Conservation (phyloP, 352 stramenopile genomes). For the Pythium oligandrum region DNA sequence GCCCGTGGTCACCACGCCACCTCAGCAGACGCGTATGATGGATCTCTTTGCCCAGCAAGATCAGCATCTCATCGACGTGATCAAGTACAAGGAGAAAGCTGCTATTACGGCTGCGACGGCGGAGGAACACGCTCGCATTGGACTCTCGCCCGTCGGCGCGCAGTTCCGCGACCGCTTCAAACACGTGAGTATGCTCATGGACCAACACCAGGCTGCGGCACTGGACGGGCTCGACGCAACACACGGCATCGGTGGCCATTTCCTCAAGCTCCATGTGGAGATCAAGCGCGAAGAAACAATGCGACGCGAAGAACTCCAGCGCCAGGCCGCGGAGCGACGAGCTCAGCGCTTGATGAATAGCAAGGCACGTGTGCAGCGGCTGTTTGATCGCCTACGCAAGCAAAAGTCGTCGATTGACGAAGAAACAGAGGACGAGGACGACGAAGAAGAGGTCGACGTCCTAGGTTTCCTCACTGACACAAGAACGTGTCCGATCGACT, state of each 20-base stretch:
- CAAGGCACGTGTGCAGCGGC: not conserved
- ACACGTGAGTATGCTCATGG: slow-evolving; percentile 39
- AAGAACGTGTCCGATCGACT: slow-evolving; percentile 25
- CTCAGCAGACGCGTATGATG: slow-evolving; percentile 22
- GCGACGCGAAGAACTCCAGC: slow-evolving; percentile 6
- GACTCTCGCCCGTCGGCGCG: slow-evolving; percentile 38
- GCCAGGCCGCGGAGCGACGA: not conserved
- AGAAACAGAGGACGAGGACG: slow-evolving; percentile 15
- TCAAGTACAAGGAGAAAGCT: slow-evolving; percentile 64
- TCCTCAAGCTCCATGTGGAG: slow-evolving; percentile 51
- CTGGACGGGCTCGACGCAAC: not conserved
- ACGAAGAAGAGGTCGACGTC: slow-evolving; percentile 8
- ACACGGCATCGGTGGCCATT: slow-evolving; percentile 60
- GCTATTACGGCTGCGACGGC: slow-evolving; percentile 1
- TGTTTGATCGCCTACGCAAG: too few species aligned
- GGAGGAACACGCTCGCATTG: slow-evolving; percentile 34
- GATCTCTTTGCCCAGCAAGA: slow-evolving; percentile 55
- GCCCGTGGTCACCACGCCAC: not conserved
- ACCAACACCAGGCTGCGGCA: not conserved
- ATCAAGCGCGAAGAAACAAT: slow-evolving; percentile 22
- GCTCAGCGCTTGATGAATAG: not conserved
- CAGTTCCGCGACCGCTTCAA: slow-evolving; percentile 70
- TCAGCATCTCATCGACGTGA: slow-evolving; percentile 45
- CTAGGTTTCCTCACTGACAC: slow-evolving; percentile 9
- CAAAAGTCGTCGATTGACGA: not conserved